Evolutionary conservation across 177 flowering plant species (phyloP), one percentile per base, ranked within the genome.

Genomic region (Vitis hybrid): DNA sequence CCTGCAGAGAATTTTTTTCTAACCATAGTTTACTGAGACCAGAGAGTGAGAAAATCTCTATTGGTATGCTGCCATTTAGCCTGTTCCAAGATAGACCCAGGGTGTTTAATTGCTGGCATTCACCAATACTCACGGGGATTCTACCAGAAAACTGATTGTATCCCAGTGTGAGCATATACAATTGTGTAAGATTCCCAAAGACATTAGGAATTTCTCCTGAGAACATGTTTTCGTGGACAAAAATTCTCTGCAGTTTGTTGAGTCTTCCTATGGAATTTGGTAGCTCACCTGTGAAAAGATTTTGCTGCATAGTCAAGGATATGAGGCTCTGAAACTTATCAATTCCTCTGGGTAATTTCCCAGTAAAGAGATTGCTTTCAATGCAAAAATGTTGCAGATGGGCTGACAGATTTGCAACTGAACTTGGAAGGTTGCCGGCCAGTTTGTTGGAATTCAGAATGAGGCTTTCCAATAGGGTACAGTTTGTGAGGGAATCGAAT

Each of bases 11-110:
- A 14, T 73, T 73, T 2, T 58, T 19, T 14, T 48, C 39, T 12
- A 73, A 59, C 2, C 9, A 0, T 8, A 71, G 1, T 0, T 10
- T 0, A 5, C 20, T 55, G 29, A 62, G 55, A 33, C 8, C 9
- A 0, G 26, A 7, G 59, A 60, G 13, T 11, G 39, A 10, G 5
- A 63, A 75, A 13, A 66, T 67, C 26, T 55, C 31, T 20, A 1
- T 60, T 3, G 77, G 74, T 64, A 75, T 55, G 45, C 48, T 45
- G 11, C 75, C 75, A 67, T 20, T 56, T 1, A 75, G 72, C 16
- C 13, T 22, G 51, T 75, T 75, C 4, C 13, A 0, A 7, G 60
- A 13, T 3, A 75, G 60, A 4, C 50, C 64, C 14, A 75, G 52
- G 1, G 2, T 14, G 9, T 12, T 18, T 29, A 75, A 59, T 2